Evolutionary conservation across 345 rosid species (phyloP).

Genomic region (Populus nigra): DNA sequence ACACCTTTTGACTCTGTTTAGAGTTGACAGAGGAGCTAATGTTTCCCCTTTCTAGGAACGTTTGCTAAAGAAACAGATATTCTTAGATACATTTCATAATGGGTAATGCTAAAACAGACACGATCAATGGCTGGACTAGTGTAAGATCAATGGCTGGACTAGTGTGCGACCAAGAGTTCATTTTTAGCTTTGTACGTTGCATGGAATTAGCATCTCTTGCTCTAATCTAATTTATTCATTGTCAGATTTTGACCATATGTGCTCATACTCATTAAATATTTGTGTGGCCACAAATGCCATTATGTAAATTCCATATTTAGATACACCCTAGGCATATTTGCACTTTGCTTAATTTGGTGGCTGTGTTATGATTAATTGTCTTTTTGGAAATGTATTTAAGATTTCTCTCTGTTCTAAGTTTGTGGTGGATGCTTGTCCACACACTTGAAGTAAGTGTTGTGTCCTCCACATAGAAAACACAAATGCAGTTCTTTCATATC

Average conservation of each 20-base stretch:
- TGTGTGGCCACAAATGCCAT: background rate
- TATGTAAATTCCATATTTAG: background rate
- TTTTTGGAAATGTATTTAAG: background rate
- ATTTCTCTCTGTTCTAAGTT: background rate
- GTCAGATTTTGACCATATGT: background rate
- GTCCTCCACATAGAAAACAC: background rate
- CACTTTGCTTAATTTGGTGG: background rate
- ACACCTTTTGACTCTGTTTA: background rate
- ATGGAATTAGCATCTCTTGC: no score
- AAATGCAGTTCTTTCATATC: background rate
- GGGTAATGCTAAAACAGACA: no score
- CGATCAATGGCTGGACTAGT: no score
- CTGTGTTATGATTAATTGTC: background rate
- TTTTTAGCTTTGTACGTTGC: no score
- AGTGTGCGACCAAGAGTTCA: no score
- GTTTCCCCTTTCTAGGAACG: background rate
- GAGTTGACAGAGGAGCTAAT: background rate
- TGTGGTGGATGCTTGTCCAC: background rate
- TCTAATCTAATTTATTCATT: no score
- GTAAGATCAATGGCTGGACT: no score
- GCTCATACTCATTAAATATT: background rate
- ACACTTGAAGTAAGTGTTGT: background rate
- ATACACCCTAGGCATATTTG: background rate
- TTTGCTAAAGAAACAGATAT: background rate
- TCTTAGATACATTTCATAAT: background rate